These are phyloP conservation scores for Zelonia costaricensis DNA, from an alignment of 208 protist genomes.

Conservation along the genomic window DNA sequence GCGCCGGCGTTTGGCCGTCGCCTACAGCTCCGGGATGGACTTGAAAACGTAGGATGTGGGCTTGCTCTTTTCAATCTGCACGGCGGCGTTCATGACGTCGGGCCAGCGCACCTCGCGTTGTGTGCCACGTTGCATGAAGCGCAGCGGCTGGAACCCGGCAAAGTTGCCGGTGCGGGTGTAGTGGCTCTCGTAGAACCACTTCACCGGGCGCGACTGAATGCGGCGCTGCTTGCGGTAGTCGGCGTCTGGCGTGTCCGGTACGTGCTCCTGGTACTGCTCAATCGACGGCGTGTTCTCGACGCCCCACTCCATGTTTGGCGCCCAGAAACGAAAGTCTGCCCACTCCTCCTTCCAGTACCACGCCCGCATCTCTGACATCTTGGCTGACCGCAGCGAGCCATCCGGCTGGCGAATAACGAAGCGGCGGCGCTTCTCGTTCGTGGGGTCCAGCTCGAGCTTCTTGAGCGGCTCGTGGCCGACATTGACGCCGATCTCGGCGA, in stretches of 20 bases:
- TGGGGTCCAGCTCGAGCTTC: constrained; percentile 92
- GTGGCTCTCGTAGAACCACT: constrained; percentile 95
- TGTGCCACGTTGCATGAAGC: constrained; percentile 92
- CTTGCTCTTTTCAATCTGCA: constrained; percentile 85
- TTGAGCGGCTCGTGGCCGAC: constrained; percentile 92
- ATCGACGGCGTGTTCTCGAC: constrained; percentile 90
- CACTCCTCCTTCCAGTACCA: constrained; percentile 96
- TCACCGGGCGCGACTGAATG: constrained; percentile 89
- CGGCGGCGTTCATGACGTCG: constrained; percentile 89
- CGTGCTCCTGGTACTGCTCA: constrained; percentile 94
- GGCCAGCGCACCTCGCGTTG: constrained; percentile 91
- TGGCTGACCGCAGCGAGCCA: constrained; percentile 92
- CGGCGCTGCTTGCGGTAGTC: constrained; percentile 91
- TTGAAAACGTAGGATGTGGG: constrained; percentile 88
- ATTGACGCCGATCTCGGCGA: constrained; percentile 94
- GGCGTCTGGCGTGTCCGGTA: constrained; percentile 88
- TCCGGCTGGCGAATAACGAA: constrained; percentile 94
- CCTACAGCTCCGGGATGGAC: constrained; percentile 87
- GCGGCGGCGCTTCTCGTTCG: constrained; percentile 92
- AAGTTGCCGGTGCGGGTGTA: constrained; percentile 92
- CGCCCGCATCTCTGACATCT: constrained; percentile 95
- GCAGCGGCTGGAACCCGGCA: constrained; percentile 87
- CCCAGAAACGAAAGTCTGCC: constrained; percentile 95
- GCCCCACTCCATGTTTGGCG: constrained; percentile 94
- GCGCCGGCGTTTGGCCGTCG: no score